A percentile compares a stretch with the other conserved stretches of the same genome.
Conservation (phyloP, 1,139 yeast genomes). For the Pichia sp. region DNA sequence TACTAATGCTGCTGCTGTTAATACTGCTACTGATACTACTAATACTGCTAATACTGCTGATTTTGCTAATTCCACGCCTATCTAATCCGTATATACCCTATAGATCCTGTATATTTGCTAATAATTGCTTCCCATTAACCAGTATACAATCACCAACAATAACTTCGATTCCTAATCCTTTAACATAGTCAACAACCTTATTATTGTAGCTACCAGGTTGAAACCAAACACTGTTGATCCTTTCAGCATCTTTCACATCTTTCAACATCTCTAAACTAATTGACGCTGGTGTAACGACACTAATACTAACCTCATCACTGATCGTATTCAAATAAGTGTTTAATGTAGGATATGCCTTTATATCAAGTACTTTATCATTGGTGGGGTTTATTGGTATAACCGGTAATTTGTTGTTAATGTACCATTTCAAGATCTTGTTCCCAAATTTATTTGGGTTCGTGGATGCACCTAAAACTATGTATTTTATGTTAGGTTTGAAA, state of each 20-base stretch:
- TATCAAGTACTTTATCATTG: slow-evolving; percentile 40
- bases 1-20: too few species aligned
- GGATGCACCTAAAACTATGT: slow-evolving; percentile 73
- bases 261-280: slow-evolving; percentile 46
- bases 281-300: slow-evolving; percentile 70
- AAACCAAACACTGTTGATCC: slow-evolving; percentile 64
- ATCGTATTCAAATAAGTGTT: slow-evolving; percentile 21
- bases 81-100: not conserved
- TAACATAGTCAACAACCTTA: slow-evolving; percentile 39
- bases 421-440: slow-evolving; percentile 65
- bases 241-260: slow-evolving; percentile 27
- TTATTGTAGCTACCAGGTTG: slow-evolving; percentile 73
- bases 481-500: slow-evolving; percentile 24
- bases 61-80: not conserved
- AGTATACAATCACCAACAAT: slow-evolving; percentile 64
- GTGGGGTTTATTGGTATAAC: slow-evolving; percentile 65
- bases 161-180: slow-evolving; percentile 38
- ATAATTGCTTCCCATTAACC: slow-evolving; percentile 59
- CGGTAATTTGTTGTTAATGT: slow-evolving; percentile 48
- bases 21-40: not conserved
- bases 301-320: slow-evolving; percentile 39
- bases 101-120: slow-evolving; percentile 18
- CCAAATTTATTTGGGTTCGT: slow-evolving; percentile 63
- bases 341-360: slow-evolving; percentile 36
- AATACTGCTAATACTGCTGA: not conserved